phyloP scores from a whole-genome alignment of 2,329 filamentous ascomycete genomes.

The Fusarium dimerum region DNA sequence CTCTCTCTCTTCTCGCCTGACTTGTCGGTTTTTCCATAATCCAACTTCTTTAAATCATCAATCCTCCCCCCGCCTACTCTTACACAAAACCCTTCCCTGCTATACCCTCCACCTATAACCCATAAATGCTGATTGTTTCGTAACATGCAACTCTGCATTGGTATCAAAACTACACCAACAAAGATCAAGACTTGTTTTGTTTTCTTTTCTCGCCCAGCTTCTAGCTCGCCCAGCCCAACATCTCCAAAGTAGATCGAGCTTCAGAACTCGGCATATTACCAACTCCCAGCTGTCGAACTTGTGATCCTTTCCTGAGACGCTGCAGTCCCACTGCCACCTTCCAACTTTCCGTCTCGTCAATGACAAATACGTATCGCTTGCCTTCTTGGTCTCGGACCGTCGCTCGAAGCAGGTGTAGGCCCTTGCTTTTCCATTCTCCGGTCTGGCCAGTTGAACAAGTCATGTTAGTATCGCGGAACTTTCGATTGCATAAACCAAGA shows the following conservation, averaged over 20 bases:
- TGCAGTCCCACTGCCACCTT: constrained; percentile 65
- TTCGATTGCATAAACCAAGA: constrained; percentile 50
- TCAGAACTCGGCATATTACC: constrained; percentile 57
- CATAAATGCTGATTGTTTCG: too few species aligned
- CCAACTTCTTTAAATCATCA: constrained; percentile 21
- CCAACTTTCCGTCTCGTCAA: constrained; percentile 67
- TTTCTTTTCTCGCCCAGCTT: constrained; percentile 21
- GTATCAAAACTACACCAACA: too few species aligned
- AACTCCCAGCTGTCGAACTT: constrained; percentile 60
- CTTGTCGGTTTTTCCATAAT: constrained; percentile 1
- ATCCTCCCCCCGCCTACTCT: constrained; percentile 4
- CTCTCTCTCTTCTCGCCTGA: constrained; percentile 18
- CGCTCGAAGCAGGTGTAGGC: constrained; percentile 63
- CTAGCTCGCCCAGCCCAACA: constrained; percentile 53
- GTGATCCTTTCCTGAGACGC: constrained; percentile 59
- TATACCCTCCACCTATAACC: too few species aligned
- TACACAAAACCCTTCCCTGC: constrained; percentile 1
- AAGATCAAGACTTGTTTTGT: neutral
- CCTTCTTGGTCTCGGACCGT: constrained; percentile 66
- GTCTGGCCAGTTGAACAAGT: constrained; percentile 44
- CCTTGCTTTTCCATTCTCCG: constrained; percentile 56
- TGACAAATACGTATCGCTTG: constrained; percentile 65
- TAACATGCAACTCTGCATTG: too few species aligned
- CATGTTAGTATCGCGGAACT: constrained; percentile 45
- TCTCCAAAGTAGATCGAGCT: constrained; percentile 56